Base-by-base conservation (phyloP, 2,329 filamentous ascomycete species). In the Nakataea oryzae region DNA sequence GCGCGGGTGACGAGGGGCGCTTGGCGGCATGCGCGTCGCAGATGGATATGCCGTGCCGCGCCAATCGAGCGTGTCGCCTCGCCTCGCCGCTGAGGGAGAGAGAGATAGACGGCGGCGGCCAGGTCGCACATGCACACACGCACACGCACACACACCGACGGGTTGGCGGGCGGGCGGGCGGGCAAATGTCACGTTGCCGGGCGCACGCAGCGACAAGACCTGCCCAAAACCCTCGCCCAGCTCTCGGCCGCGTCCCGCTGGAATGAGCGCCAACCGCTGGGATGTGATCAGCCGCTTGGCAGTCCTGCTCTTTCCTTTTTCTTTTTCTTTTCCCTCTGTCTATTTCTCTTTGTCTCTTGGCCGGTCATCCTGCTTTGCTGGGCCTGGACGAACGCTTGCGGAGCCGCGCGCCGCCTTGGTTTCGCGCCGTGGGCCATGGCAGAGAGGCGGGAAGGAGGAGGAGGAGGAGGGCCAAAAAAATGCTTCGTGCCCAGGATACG, bases 381-480 rank as follows among this genome's bases (percentile, higher is more conserved):
- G n/a, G n/a, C n/a, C n/a, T n/a, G n/a, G n/a, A n/a, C n/a, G n/a
- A n/a, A 3, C 30, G 30, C 2, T 32, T 32, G 9, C 30, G 30
- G 30, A 32, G 30, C 13, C 30, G 30, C 30, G 30, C 30, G 30
- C 30, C 13, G 5, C 30, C 30, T 32, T 32, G 30, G 30, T 32
- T 32, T 32, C 30, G 30, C 30, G 30, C 30, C 13, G 13, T 9
- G 30, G n/a, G 8, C 30, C 30, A 32, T 32, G 30, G 30, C 30
- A 30, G 30, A n/a, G n/a, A n/a, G 55, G 24, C 55, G 12, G 30
- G 62, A 63, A 47, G 28, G 61, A 24, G 62, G 62, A 21, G 32
- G 54, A 29, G 47, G 56, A 27, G 50, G 54, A 55, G 50, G 57
- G 12, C 27, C 13, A 58, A 26, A 61, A 32, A 50, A n/a, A n/a